Evolutionary conservation across 305 asterid genomes (phyloP).

Genomic region (Fraxinus nigra): DNA sequence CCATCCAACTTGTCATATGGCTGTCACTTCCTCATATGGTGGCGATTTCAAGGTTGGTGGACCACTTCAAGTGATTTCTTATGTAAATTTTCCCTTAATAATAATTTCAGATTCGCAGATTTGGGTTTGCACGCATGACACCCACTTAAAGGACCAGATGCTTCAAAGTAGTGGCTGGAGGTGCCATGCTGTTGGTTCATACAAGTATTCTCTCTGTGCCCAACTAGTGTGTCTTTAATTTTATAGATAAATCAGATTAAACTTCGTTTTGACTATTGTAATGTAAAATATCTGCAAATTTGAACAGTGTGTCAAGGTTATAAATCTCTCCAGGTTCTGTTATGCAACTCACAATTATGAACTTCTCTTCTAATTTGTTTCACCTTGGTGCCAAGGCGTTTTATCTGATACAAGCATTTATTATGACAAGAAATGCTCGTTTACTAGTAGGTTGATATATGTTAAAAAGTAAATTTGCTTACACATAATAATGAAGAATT

Average conservation of each 20-base stretch:
- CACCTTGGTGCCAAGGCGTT: conserved; percentile 2
- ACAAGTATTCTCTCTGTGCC: conserved; percentile 54
- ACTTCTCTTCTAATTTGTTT: background rate
- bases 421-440: background rate
- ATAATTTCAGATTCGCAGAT: conserved; percentile 42
- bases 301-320: background rate
- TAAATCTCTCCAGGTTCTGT: background rate
- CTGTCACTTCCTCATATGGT: conserved; percentile 73
- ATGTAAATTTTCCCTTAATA: conserved; percentile 15
- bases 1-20: conserved; percentile 72
- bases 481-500: conserved; percentile 16
- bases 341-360: background rate
- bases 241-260: background rate
- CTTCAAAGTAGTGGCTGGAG: conserved; percentile 67
- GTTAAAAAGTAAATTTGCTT: background rate
- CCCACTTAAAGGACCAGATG: conserved; percentile 35
- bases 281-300: background rate
- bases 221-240: conserved; percentile 16
- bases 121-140: conserved; percentile 57
- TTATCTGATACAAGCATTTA: conserved; percentile 11
- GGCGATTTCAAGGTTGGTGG: conserved; percentile 82
- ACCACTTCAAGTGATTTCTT: conserved; percentile 10
- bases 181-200: conserved; percentile 96
- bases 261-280: background rate
- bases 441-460: background rate